These are phyloP conservation scores for Cystobasidium sp. DNA, from an alignment of 1,284 basidiomycete genomes.

Conservation along the genomic window DNA sequence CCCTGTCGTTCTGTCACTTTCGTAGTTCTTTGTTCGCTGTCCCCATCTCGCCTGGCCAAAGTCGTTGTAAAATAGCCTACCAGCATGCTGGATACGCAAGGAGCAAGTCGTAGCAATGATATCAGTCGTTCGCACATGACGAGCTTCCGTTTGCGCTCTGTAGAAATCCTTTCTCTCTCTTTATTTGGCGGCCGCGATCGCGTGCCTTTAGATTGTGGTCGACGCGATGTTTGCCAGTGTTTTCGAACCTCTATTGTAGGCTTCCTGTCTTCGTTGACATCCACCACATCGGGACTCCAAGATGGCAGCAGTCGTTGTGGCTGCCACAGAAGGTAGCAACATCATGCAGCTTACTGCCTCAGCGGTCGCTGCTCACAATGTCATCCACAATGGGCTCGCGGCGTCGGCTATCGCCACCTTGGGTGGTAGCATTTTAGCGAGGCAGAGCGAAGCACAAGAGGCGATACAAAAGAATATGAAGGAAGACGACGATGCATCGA, in stretches of 20 bases:
- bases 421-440: too few species aligned
- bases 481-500: slow-evolving; percentile 7
- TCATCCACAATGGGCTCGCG: not conserved
- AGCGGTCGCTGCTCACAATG: not conserved
- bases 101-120: too few species aligned
- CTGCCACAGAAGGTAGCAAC: not conserved
- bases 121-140: too few species aligned
- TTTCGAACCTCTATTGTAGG: not conserved
- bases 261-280: not conserved
- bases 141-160: too few species aligned
- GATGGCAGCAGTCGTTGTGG: not conserved
- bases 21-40: too few species aligned
- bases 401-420: not conserved
- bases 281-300: not conserved
- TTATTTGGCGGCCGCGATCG: not conserved
- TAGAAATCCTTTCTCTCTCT: not conserved
- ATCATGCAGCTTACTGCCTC: not conserved
- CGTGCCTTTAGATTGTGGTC: not conserved
- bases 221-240: slow-evolving; percentile 5
- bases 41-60: too few species aligned
- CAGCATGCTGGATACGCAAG: too few species aligned
- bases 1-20: too few species aligned
- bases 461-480: not conserved
- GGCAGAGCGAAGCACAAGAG: not conserved
- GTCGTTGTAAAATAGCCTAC: too few species aligned